These are phyloP conservation scores for Myriosclerotinia scirpicola DNA, from an alignment of 2,329 filamentous ascomycete genomes.

Conservation along the genomic window DNA sequence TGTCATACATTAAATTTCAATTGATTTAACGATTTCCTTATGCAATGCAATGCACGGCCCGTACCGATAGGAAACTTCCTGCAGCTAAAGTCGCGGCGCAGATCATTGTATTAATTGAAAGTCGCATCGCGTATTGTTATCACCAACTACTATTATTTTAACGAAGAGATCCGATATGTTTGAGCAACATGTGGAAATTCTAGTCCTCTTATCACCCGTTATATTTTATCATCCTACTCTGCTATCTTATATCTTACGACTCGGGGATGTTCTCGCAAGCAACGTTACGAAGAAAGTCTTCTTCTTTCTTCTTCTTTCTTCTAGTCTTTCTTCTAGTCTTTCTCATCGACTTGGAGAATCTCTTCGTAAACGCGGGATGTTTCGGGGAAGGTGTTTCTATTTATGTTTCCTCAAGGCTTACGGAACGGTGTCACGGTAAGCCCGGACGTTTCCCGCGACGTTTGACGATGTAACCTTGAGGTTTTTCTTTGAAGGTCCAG, in stretches of 20 bases:
- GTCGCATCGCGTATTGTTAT: conserved; percentile 1
- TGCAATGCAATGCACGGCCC: conserved; percentile 21
- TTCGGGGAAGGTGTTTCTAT: neutral
- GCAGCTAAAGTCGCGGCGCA: conserved; percentile 15
- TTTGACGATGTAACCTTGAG: conserved; percentile 5
- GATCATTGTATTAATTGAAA: neutral
- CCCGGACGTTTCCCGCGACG: conserved; percentile 8
- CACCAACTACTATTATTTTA: conserved; percentile 3
- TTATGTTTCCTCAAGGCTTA: conserved; percentile 7
- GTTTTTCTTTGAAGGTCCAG: conserved; percentile 5
- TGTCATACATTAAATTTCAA: conserved; percentile 18
- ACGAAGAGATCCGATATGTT: conserved; percentile 1
- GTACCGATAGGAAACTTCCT: conserved; percentile 20
- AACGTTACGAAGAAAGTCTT: conserved; percentile 9
- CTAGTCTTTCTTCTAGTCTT: neutral
- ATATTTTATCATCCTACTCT: neutral
- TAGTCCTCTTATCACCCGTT: conserved; percentile 9
- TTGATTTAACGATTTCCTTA: conserved; percentile 13
- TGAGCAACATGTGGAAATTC: neutral
- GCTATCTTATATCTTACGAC: conserved; percentile 7
- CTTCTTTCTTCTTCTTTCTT: neutral
- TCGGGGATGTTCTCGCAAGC: conserved; percentile 4
- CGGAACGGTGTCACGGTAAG: conserved; percentile 1
- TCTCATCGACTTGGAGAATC: neutral
- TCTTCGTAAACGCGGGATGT: conserved; percentile 6